phyloP scores from a whole-genome alignment of 768 basidiomycete species.

The Termitomyces sp. region DNA sequence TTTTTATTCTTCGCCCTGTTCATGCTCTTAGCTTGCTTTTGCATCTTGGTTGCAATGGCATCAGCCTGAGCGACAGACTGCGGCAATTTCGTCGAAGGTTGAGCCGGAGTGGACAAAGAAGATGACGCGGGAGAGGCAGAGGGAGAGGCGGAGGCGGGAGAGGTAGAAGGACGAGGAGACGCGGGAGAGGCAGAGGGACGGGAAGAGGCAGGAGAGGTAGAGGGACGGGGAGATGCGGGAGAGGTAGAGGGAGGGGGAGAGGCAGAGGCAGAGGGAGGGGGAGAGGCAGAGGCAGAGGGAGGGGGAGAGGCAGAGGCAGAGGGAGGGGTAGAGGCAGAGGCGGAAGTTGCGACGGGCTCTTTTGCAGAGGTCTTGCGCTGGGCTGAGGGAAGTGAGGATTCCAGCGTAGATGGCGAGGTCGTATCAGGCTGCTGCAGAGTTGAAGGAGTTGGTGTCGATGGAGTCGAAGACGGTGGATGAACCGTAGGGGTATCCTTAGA shows the following conservation, averaged over 20 bases:
- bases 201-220: too few species aligned
- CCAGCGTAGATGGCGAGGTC: not conserved
- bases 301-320: too few species aligned
- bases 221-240: too few species aligned
- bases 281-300: too few species aligned
- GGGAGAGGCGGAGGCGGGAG: not conserved
- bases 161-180: too few species aligned
- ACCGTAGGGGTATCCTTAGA: not conserved
- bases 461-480: not conserved
- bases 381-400: not conserved
- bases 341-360: not conserved
- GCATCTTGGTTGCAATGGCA: constrained; percentile 2
- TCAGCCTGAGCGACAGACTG: not conserved
- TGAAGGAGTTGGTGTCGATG: not conserved
- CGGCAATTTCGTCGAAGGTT: not conserved
- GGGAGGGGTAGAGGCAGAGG: too few species aligned
- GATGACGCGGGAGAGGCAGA: not conserved
- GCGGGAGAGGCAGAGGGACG: too few species aligned
- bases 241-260: too few species aligned
- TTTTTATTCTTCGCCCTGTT: not conserved
- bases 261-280: too few species aligned
- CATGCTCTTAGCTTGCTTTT: not conserved
- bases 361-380: not conserved
- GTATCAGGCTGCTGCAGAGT: not conserved
- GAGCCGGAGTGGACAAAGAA: not conserved